Evolutionary conservation across 1,284 basidiomycete species (phyloP), one percentile per base, ranked within the genome.

Genomic region (Puccinia triticina): DNA sequence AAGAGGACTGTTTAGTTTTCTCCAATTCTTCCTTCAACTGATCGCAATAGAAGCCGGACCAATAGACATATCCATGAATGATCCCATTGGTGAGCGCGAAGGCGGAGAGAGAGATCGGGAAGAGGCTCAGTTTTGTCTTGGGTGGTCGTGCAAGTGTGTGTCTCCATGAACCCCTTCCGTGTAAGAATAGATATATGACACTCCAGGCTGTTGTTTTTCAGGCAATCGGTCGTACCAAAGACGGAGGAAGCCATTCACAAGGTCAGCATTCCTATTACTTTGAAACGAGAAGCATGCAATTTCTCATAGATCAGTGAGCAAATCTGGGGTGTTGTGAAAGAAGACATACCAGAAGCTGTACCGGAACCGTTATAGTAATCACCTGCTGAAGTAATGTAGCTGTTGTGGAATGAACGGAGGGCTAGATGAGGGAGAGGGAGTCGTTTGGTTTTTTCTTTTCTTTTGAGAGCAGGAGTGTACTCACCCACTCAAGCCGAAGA

Each of bases 11-110:
- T 46, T 69, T 69, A 16, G 48, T 37, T 67, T 37, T 34, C 23
- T 67, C 66, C 32, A 67, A 10, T 34, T 67, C 66, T 34, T 67
- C 66, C 66, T 67, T 67, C 21, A 74, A n/a, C 26, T 48, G 55
- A 48, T 76, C 74, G n/a, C 57, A 40, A 76, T 76, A 76, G 57
- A 76, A 76, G 23, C 78, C 78, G 57, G 69, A 57, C 78, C 78
- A 81, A 53, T 81, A 81, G 55, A 72, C 69, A 46, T 81, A 74
- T 26, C 78, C 78, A 46, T 81, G 78, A n/a, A 81, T 32, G 53
- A 72, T 26, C 7, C 69, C 78, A 43, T 81, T 81, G 4, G 69
- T 46, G n/a, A 72, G 43, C 1, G 78, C 78, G 16, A 71, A 29
- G 3, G 69, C 48, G 14, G 78, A 59, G 12, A 81, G 59, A 7